These are phyloP conservation scores for Pulveroboletus sp. DNA, from an alignment of 768 basidiomycete species.

Conservation along the genomic window DNA sequence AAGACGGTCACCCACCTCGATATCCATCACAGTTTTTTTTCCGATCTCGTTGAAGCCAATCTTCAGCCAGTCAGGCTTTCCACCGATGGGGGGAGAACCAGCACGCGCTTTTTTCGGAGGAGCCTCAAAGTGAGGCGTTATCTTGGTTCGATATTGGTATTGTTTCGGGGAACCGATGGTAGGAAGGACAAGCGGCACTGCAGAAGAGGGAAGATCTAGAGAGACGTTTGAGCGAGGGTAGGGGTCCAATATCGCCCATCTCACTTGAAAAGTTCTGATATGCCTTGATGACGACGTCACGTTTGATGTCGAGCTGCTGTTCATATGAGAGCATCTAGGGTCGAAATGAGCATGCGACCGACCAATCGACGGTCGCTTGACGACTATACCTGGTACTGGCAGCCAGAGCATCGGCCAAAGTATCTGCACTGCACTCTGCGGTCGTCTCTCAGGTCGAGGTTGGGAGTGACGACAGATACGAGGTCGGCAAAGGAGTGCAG, in stretches of 20 bases:
- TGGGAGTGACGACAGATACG: conserved; percentile 59
- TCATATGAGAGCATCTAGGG: conserved; percentile 81
- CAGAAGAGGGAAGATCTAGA: conserved; percentile 45
- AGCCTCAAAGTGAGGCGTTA: conserved; percentile 93
- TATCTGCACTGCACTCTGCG: conserved; percentile 72
- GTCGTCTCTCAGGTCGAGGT: conserved; percentile 59
- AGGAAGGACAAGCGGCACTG: conserved; percentile 60
- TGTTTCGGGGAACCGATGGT: conserved; percentile 87
- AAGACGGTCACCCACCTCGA: conserved; percentile 57
- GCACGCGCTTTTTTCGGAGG: conserved; percentile 46
- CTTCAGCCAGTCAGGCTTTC: conserved; percentile 62
- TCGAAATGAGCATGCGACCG: background rate
- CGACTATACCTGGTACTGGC: conserved; percentile 78
- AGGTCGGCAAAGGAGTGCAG: conserved; percentile 77
- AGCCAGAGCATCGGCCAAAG: conserved; percentile 87
- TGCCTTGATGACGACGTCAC: conserved; percentile 79
- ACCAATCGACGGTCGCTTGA: background rate
- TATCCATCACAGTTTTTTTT: conserved; percentile 74
- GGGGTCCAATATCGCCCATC: conserved; percentile 8
- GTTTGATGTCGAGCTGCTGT: conserved; percentile 80
- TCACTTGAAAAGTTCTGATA: conserved; percentile 65
- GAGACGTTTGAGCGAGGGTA: conserved; percentile 19
- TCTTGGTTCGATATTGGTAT: conserved; percentile 92
- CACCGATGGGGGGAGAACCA: background rate
- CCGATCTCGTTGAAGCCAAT: conserved; percentile 90